These are phyloP conservation scores for Blastobotrys arbuscula DNA, from an alignment of 1,139 yeast genomes.

Conservation along the genomic window DNA sequence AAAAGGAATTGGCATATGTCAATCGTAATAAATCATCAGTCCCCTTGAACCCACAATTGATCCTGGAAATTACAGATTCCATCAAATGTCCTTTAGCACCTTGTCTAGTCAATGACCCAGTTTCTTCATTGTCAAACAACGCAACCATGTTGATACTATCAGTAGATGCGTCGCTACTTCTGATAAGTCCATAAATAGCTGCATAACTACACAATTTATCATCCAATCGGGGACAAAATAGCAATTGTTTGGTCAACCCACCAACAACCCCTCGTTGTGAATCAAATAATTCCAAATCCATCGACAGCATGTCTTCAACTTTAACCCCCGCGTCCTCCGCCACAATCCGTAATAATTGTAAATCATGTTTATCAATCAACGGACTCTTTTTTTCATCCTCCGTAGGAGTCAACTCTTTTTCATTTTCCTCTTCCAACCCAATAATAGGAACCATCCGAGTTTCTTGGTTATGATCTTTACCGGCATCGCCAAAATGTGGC, in stretches of 20 bases:
- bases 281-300: conserved; percentile 80
- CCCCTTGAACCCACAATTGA: conserved; percentile 46
- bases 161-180: conserved; percentile 30
- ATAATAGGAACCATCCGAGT: conserved; percentile 85
- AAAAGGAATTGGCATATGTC: conserved; percentile 56
- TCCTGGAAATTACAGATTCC: conserved; percentile 66
- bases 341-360: conserved; percentile 63
- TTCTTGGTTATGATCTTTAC: conserved; percentile 79
- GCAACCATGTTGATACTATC: conserved; percentile 45
- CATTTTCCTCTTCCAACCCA: conserved; percentile 41
- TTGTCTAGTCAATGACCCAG: conserved; percentile 83
- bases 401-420: conserved; percentile 32
- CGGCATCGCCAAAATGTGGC: conserved; percentile 79
- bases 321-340: conserved; percentile 58
- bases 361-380: conserved; percentile 63
- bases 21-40: conserved; percentile 38
- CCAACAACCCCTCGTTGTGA: conserved; percentile 80
- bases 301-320: conserved; percentile 66
- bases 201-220: conserved; percentile 87
- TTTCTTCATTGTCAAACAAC: conserved; percentile 87
- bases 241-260: conserved; percentile 81
- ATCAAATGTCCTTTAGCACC: conserved; percentile 90
- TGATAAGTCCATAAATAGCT: conserved; percentile 59
- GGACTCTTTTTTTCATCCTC: conserved; percentile 59
- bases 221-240: conserved; percentile 87